Evolutionary conservation across 2,329 filamentous ascomycete genomes (phyloP).

Genomic region (Trichoderma lentiforme): DNA sequence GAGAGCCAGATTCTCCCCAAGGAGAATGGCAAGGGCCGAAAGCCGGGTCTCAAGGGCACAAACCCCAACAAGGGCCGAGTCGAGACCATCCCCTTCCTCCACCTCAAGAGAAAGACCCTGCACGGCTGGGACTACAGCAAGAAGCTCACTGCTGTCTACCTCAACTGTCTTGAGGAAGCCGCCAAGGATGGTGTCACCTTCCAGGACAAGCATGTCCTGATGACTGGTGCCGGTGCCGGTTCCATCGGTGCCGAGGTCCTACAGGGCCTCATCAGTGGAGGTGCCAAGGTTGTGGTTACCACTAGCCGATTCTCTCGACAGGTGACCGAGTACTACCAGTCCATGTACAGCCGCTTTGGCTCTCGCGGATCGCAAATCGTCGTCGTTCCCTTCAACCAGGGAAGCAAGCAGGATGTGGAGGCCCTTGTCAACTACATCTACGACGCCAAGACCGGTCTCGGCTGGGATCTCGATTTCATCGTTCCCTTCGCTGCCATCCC

Average conservation of each 20-base stretch:
- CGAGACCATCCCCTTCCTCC: constrained; percentile 95
- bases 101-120: constrained; percentile 88
- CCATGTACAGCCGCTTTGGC: constrained; percentile 94
- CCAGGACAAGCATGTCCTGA: constrained; percentile 91
- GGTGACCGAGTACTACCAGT: constrained; percentile 98
- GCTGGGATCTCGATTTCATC: constrained; percentile 96
- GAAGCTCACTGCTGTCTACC: constrained; percentile 89
- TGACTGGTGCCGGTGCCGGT: constrained; percentile 96
- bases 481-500: constrained; percentile 97
- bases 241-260: constrained; percentile 97
- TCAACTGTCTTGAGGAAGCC: constrained; percentile 86
- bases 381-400: constrained; percentile 98
- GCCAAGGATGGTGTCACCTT: constrained; percentile 86
- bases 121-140: constrained; percentile 99
- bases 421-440: constrained; percentile 95
- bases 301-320: constrained; percentile 95
- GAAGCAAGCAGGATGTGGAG: constrained; percentile 96
- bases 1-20: constrained; percentile 94
- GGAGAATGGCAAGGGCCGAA: constrained; percentile 69
- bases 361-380: constrained; percentile 93
- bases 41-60: constrained; percentile 49
- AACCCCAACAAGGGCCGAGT: constrained; percentile 78
- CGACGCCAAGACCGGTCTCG: constrained; percentile 90
- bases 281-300: constrained; percentile 93
- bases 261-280: constrained; percentile 92